phyloP scores from a whole-genome alignment of 1,139 yeast genomes.

The Yamadazyma jaroonii region DNA sequence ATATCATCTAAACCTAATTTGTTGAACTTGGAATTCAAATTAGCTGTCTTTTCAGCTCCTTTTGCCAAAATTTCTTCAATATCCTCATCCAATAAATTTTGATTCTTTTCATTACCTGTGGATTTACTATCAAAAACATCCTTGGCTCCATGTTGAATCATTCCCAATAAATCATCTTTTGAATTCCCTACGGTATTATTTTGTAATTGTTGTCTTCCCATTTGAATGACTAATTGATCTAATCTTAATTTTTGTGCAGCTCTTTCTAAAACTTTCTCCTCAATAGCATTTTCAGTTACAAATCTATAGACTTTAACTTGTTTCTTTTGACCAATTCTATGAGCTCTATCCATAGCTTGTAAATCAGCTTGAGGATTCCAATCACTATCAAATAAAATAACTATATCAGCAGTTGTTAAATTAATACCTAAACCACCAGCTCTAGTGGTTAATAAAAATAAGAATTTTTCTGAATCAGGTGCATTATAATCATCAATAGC shows the following conservation, averaged over 20 bases:
- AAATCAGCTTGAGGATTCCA: slow-evolving; percentile 99
- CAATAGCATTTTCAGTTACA: slow-evolving; percentile 94
- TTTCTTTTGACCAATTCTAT: slow-evolving; percentile 95
- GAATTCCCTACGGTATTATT: slow-evolving; percentile 42
- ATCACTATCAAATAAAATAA: slow-evolving; percentile 87
- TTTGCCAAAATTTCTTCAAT: slow-evolving; percentile 73
- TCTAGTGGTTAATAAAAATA: slow-evolving; percentile 87
- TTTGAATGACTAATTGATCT: slow-evolving; percentile 95
- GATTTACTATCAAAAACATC: slow-evolving; percentile 64
- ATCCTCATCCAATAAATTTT: slow-evolving; percentile 58
- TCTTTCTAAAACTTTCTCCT: slow-evolving; percentile 91
- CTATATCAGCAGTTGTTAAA: slow-evolving; percentile 89
- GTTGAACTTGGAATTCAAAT: slow-evolving; percentile 74
- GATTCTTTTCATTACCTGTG: slow-evolving; percentile 16
- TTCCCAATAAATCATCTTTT: slow-evolving; percentile 83
- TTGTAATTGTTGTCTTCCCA: slow-evolving; percentile 64
- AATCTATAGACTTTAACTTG: slow-evolving; percentile 91
- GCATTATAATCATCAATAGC: slow-evolving; percentile 91
- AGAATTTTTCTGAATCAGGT: slow-evolving; percentile 78
- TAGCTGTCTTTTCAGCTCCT: slow-evolving; percentile 81
- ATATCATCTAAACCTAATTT: slow-evolving; percentile 87
- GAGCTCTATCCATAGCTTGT: slow-evolving; percentile 99
- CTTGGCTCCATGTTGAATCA: slow-evolving; percentile 98
- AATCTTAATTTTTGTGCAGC: slow-evolving; percentile 92
- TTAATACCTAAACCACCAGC: slow-evolving; percentile 99